Percentiles rank a stretch among this genome's conserved stretches.
phyloP scores from a whole-genome alignment of 345 rosid species.

The Eucalyptus regnans region DNA sequence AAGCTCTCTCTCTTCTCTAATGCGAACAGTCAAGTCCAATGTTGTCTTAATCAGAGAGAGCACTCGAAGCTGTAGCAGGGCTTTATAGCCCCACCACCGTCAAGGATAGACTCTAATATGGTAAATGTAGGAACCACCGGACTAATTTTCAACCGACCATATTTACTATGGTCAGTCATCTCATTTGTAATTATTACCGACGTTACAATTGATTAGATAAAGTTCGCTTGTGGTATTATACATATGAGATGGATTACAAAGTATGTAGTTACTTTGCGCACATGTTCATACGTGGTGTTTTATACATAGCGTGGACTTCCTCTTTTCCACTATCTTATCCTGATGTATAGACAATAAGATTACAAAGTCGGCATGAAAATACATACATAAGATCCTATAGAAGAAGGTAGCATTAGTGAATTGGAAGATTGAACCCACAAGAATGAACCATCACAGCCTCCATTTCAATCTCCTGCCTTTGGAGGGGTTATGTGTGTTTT shows the following conservation, averaged over 20 bases:
- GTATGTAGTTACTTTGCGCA: not conserved
- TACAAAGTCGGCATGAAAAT: not conserved
- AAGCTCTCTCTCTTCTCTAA: not conserved
- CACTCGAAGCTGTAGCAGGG: not conserved
- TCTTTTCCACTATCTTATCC: not conserved
- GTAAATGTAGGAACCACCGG: not conserved
- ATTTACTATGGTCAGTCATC: not conserved
- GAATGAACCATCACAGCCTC: not conserved
- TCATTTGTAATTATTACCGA: not conserved
- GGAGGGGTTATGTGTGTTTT: not conserved
- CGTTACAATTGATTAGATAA: not conserved
- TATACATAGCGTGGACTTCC: not conserved
- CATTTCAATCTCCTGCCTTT: not conserved
- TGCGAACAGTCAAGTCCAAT: not conserved
- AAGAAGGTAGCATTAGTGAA: not conserved
- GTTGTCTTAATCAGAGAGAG: not conserved
- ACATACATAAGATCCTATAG: not conserved
- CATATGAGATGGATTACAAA: not conserved
- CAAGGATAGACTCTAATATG: not conserved
- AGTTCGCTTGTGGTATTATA: not conserved
- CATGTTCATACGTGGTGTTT: accelerated
- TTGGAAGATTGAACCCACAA: not conserved
- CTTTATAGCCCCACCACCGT: not conserved
- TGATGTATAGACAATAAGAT: not conserved
- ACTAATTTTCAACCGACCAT: not conserved